Conservation (phyloP, 2,329 filamentous ascomycete genomes). For the Calycina herbarum region DNA sequence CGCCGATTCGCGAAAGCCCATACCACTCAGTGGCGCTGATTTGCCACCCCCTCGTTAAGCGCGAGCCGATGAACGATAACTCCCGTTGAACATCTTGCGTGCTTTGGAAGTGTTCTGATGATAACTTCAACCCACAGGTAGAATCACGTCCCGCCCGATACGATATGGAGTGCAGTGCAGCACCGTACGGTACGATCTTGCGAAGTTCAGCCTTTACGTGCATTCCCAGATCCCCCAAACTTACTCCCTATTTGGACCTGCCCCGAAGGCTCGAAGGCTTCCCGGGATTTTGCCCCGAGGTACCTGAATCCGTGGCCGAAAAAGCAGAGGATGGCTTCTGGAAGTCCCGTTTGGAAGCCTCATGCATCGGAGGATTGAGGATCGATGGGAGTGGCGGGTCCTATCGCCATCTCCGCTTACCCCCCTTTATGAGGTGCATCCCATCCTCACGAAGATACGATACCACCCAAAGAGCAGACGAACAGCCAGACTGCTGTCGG, state of each 20-base stretch:
- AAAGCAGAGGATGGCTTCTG: neutral
- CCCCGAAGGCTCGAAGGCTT: neutral
- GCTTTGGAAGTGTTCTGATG: neutral
- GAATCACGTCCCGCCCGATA: neutral
- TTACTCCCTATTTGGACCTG: neutral
- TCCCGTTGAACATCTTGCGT: neutral
- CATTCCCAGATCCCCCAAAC: neutral
- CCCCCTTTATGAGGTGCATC: neutral
- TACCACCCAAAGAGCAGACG: no score
- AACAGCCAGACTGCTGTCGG: no score
- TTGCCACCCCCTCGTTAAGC: neutral
- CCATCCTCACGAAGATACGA: no score
- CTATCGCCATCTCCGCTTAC: neutral
- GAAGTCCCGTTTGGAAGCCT: neutral
- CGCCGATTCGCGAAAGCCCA: neutral
- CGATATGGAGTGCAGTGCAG: neutral
- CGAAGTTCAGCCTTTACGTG: neutral
- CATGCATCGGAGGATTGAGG: neutral
- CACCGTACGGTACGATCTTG: neutral
- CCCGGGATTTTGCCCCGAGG: neutral
- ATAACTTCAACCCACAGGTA: neutral
- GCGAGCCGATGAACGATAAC: neutral
- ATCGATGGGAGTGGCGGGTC: neutral
- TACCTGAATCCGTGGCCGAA: neutral
- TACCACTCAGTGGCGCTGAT: neutral